These are phyloP conservation scores for Chalciporus chontae DNA, from an alignment of 768 basidiomycete species.

Conservation along the genomic window DNA sequence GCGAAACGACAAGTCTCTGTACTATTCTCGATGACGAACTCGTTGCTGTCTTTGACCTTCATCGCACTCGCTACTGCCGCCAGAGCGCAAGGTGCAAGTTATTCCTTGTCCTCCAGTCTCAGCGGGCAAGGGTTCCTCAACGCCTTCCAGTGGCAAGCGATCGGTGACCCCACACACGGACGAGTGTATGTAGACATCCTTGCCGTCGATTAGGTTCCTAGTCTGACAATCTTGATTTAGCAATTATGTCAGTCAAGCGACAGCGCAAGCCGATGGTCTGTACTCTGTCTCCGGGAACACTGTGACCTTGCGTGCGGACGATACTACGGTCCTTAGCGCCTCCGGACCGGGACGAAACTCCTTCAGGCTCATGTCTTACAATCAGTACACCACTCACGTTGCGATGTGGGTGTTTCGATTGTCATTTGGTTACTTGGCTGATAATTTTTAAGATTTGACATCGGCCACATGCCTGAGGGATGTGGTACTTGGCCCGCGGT, in stretches of 20 bases:
- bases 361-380: constrained; percentile 33
- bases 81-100: constrained; percentile 37
- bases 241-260: constrained; percentile 43
- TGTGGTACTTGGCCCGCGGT: constrained; percentile 39
- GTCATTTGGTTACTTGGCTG: background rate
- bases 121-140: constrained; percentile 50
- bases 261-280: constrained; percentile 52
- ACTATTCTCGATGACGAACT: constrained; percentile 1
- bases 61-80: constrained; percentile 7
- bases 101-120: constrained; percentile 42
- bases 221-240: constrained; percentile 17
- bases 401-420: constrained; percentile 22
- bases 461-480: constrained; percentile 36
- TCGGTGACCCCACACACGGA: constrained; percentile 34
- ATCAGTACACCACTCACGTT: constrained; percentile 32
- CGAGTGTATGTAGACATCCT: constrained; percentile 23
- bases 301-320: constrained; percentile 32
- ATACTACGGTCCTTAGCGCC: constrained; percentile 28
- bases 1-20: background rate
- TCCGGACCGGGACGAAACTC: constrained; percentile 34
- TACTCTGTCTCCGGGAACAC: constrained; percentile 49
- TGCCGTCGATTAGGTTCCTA: background rate
- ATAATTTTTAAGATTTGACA: constrained; percentile 29
- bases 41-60: background rate
- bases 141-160: constrained; percentile 24